These are phyloP conservation scores for Globisporangium canariense DNA, from an alignment of 352 stramenopile genomes.

Conservation along the genomic window DNA sequence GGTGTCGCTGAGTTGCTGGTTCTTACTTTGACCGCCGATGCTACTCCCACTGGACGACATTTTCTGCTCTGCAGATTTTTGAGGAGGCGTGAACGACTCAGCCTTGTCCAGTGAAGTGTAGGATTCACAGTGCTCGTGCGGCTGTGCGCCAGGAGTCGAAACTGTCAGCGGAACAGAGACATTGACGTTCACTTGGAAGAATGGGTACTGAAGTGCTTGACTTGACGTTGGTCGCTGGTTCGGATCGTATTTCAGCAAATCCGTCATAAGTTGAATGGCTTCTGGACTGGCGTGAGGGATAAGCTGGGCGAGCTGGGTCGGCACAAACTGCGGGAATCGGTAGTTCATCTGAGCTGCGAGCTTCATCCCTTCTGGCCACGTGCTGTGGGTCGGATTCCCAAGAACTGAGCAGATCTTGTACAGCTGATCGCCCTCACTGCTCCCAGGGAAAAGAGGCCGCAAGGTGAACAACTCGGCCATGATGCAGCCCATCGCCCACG, in stretches of 20 bases:
- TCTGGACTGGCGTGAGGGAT: constrained; percentile 90
- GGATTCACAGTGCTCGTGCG: constrained; percentile 40
- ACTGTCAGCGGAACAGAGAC: constrained; percentile 67
- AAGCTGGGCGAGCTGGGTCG: constrained; percentile 82
- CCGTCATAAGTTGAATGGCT: constrained; percentile 90
- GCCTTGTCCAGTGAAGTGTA: constrained; percentile 28
- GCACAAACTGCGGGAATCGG: constrained; percentile 93
- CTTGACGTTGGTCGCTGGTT: constrained; percentile 90
- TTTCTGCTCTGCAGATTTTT: constrained; percentile 42
- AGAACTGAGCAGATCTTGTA: constrained; percentile 97
- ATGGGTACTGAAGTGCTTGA: constrained; percentile 94
- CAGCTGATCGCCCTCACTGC: constrained; percentile 96
- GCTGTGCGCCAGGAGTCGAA: constrained; percentile 53
- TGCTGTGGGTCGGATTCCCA: constrained; percentile 86
- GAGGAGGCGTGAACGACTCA: constrained; percentile 55
- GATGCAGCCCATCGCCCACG: constrained; percentile 97
- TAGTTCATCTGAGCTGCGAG: constrained; percentile 96
- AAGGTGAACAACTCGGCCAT: constrained; percentile 97
- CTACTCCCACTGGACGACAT: constrained; percentile 39
- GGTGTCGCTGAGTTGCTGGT: constrained; percentile 51
- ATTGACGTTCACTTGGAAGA: constrained; percentile 90
- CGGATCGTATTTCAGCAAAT: constrained; percentile 93
- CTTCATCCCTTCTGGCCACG: constrained; percentile 94
- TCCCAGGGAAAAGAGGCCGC: constrained; percentile 96
- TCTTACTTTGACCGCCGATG: constrained; percentile 40